A percentile compares a stretch with the other conserved stretches of the same genome.
Conservation (phyloP, 2,329 filamentous ascomycete species). For the Periconia digitata region DNA sequence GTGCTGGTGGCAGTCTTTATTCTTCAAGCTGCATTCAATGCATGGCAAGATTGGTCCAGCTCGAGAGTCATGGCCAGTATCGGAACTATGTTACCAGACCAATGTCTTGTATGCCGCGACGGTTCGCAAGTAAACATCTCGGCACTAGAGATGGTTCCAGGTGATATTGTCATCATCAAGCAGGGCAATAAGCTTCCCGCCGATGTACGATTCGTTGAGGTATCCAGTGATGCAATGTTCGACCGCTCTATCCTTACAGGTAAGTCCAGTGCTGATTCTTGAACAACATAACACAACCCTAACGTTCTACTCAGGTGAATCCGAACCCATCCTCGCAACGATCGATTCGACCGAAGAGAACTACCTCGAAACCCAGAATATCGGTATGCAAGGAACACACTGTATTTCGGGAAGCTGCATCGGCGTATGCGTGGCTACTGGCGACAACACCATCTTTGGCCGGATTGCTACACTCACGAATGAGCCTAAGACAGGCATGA, state of each 20-base stretch:
- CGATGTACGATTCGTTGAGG: constrained; percentile 69
- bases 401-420: constrained; percentile 69
- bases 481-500: constrained; percentile 67
- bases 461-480: constrained; percentile 73
- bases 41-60: constrained; percentile 72
- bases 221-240: constrained; percentile 69
- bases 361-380: constrained; percentile 75
- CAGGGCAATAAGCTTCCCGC: constrained; percentile 74
- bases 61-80: constrained; percentile 78
- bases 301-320: constrained; percentile 67
- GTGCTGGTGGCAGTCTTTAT: constrained; percentile 72
- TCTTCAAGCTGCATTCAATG: constrained; percentile 56
- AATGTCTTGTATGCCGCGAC: constrained; percentile 66
- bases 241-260: constrained; percentile 74
- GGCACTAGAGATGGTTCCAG: constrained; percentile 67
- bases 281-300: constrained; percentile 8
- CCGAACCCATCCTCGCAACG: constrained; percentile 63
- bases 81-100: constrained; percentile 76
- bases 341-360: constrained; percentile 67
- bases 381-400: constrained; percentile 78
- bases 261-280: constrained; percentile 21
- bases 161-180: constrained; percentile 69
- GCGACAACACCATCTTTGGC: constrained; percentile 74
- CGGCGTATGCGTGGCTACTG: constrained; percentile 71
- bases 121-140: constrained; percentile 53